Conservation (phyloP, 345 rosid species). For the Kandelia obovata region DNA sequence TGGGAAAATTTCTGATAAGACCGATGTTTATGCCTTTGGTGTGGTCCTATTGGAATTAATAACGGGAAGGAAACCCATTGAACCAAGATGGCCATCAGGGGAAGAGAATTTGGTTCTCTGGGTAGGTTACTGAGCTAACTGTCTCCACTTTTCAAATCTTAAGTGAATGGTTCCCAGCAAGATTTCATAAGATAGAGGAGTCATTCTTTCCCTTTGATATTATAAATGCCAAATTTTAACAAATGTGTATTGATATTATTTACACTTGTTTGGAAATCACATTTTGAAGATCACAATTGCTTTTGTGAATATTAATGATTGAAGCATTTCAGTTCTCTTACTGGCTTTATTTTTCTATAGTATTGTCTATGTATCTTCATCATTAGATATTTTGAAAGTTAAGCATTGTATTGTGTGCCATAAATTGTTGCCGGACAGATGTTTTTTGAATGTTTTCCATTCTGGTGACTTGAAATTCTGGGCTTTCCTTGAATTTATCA, state of each 20-base stretch:
- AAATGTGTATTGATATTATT: background rate
- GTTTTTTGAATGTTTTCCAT: too few relatives aligned
- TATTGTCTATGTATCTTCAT: too few relatives aligned
- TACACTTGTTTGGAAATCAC: background rate
- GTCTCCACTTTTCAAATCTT: slow-evolving; percentile 26
- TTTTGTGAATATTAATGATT: background rate
- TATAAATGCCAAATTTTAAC: slow-evolving; percentile 12
- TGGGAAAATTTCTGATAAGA: slow-evolving; percentile 86
- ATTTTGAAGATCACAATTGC: background rate
- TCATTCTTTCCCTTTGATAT: slow-evolving; percentile 11
- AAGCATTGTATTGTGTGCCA: too few relatives aligned
- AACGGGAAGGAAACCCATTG: slow-evolving; percentile 87
- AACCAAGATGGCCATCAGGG: slow-evolving; percentile 67
- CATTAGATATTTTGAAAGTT: too few relatives aligned
- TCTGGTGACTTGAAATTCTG: too few relatives aligned
- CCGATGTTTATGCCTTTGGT: slow-evolving; percentile 94
- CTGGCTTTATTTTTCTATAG: too few relatives aligned
- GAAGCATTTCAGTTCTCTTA: too few relatives aligned
- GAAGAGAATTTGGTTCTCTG: slow-evolving; percentile 92
- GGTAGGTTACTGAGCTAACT: slow-evolving; percentile 50
- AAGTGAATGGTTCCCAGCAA: slow-evolving; percentile 15
- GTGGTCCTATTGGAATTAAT: slow-evolving; percentile 83
- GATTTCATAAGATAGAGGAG: slow-evolving; percentile 1
- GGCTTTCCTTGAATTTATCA: too few relatives aligned
- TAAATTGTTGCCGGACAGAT: too few relatives aligned